phyloP scores from a whole-genome alignment of 2,329 filamentous ascomycete genomes.

The Microdochium bolleyi region DNA sequence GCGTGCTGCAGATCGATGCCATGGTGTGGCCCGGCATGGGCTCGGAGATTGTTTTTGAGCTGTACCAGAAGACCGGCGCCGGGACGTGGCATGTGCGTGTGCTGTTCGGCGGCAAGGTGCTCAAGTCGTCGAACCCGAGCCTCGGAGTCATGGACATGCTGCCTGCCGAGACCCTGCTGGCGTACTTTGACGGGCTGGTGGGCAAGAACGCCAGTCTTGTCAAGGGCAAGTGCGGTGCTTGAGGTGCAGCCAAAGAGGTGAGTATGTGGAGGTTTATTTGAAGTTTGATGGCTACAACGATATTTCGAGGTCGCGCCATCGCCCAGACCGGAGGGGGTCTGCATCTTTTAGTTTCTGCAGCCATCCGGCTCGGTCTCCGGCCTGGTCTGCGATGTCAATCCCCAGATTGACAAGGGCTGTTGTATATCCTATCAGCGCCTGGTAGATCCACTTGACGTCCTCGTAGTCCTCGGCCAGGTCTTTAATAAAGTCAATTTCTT shows the following conservation, averaged over 20 bases:
- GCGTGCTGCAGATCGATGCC: conserved; percentile 60
- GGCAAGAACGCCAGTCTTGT: conserved; percentile 42
- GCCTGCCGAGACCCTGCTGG: conserved; percentile 53
- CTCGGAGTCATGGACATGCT: conserved; percentile 68
- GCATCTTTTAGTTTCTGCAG: conserved; percentile 18
- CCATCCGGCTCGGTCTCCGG: conserved; percentile 14
- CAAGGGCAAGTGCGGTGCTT: conserved; percentile 21
- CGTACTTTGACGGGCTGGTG: conserved; percentile 64
- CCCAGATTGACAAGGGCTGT: conserved; percentile 48
- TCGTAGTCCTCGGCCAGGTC: background rate
- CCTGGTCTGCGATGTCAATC: conserved; percentile 13
- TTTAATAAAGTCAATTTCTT: background rate
- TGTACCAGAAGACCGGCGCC: conserved; percentile 32
- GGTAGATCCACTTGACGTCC: conserved; percentile 83
- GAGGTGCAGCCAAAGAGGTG: conserved; percentile 2
- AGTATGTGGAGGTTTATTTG: conserved; percentile 3
- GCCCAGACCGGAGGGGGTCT: conserved; percentile 20
- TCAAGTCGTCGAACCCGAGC: conserved; percentile 59
- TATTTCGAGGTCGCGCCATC: conserved; percentile 15
- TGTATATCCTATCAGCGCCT: conserved; percentile 72
- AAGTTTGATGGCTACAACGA: conserved; percentile 4
- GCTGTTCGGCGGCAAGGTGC: conserved; percentile 59
- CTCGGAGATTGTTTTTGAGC: conserved; percentile 68
- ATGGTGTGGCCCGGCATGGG: conserved; percentile 89
- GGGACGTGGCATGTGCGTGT: conserved; percentile 51